Conservation (phyloP, 371 early-diverging fungal species). For the Mucor lusitanicus region DNA sequence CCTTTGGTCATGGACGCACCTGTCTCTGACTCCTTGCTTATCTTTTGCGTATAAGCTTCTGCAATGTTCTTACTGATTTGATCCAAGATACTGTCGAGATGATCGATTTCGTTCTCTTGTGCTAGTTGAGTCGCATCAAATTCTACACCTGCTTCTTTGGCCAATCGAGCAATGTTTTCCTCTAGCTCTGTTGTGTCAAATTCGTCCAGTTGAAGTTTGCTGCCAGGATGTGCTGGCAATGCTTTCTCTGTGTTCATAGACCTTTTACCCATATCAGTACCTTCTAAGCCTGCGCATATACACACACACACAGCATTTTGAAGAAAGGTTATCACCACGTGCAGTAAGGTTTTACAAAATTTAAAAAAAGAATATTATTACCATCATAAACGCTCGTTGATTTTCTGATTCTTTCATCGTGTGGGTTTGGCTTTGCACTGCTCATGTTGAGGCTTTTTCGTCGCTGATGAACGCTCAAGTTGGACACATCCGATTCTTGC, state of each 20-base stretch:
- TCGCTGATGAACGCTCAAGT: background rate
- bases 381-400: background rate
- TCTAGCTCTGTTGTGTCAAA: background rate
- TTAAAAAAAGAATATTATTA: background rate
- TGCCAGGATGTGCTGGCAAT: background rate
- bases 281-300: background rate
- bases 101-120: background rate
- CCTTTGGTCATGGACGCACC: background rate
- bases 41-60: background rate
- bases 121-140: background rate
- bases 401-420: background rate
- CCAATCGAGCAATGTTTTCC: background rate
- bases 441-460: background rate
- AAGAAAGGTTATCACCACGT: background rate
- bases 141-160: background rate
- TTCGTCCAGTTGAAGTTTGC: background rate
- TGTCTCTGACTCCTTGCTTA: background rate
- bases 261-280: background rate
- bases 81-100: background rate
- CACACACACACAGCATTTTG: background rate
- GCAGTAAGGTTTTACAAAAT: background rate
- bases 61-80: background rate
- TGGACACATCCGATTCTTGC: background rate
- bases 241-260: background rate
- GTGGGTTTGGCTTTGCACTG: background rate